These are phyloP conservation scores for Tricholoma furcatifolium DNA, from an alignment of 768 basidiomycete species.

Conservation along the genomic window DNA sequence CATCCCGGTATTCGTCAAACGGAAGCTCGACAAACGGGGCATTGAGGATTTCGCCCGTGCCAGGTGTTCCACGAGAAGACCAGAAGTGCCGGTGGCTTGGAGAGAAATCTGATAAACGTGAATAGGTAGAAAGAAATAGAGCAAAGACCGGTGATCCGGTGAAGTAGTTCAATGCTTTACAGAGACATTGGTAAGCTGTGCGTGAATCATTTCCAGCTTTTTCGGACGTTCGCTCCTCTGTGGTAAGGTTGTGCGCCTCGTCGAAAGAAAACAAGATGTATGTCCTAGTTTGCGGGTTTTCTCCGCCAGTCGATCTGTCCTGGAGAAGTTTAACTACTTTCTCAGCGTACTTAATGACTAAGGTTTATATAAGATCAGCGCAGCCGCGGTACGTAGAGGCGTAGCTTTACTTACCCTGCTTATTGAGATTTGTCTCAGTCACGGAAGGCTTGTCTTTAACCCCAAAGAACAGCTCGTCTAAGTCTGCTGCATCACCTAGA, in stretches of 20 bases:
- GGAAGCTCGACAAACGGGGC: no score
- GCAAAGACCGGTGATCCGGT: background rate
- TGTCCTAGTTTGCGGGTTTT: background rate
- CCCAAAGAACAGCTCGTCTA: no score
- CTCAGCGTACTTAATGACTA: background rate
- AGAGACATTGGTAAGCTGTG: constrained; percentile 6
- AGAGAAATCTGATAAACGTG: background rate
- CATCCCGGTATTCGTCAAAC: no score
- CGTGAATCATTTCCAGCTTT: background rate
- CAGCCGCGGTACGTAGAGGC: no score
- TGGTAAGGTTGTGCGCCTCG: background rate
- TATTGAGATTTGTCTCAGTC: no score
- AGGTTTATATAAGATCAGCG: no score
- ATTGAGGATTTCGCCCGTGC: no score
- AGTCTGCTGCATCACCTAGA: no score
- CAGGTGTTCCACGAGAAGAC: no score
- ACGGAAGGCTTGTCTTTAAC: no score
- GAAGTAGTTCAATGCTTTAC: background rate
- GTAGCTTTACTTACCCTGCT: no score
- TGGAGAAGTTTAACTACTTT: background rate
- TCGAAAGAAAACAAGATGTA: constrained; percentile 4
- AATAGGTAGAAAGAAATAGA: background rate
- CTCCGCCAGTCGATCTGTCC: no score
- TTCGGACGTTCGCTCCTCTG: background rate
- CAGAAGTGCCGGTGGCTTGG: background rate